These are phyloP conservation scores for Solanum bulbocastanum DNA, from an alignment of 257 asterid species.

Conservation along the genomic window DNA sequence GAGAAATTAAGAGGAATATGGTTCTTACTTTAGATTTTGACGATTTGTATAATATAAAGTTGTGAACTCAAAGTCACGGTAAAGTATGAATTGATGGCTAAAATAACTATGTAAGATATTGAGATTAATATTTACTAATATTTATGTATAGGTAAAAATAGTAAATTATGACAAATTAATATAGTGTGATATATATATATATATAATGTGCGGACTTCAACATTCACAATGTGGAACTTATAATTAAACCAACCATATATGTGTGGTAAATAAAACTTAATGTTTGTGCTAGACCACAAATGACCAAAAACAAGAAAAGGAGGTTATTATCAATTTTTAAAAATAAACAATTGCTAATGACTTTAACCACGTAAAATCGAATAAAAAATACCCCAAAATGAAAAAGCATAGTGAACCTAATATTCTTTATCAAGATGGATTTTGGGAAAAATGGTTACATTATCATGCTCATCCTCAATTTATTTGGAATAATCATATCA, in stretches of 20 bases:
- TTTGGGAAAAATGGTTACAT: background rate
- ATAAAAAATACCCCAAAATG: background rate
- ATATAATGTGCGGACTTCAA: background rate
- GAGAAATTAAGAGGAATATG: no score
- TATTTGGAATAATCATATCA: background rate
- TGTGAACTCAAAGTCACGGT: no score
- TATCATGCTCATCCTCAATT: background rate
- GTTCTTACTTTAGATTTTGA: no score
- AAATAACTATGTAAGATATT: no score
- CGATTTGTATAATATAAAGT: no score
- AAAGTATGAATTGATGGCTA: no score
- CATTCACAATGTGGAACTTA: background rate
- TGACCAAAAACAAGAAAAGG: background rate
- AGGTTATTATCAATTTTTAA: background rate
- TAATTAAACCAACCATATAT: background rate
- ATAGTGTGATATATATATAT: background rate
- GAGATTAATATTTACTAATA: no score
- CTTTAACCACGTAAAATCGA: background rate
- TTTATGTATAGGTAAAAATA: no score
- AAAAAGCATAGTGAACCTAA: background rate
- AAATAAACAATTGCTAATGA: background rate
- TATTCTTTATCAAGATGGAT: background rate
- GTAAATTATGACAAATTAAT: background rate
- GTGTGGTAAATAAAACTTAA: background rate
- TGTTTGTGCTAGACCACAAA: background rate